A percentile compares a stretch with the other conserved stretches of the same genome.
These are phyloP conservation scores for Eutrema heterophyllum DNA, from an alignment of 345 rosid species.

Conservation along the genomic window DNA sequence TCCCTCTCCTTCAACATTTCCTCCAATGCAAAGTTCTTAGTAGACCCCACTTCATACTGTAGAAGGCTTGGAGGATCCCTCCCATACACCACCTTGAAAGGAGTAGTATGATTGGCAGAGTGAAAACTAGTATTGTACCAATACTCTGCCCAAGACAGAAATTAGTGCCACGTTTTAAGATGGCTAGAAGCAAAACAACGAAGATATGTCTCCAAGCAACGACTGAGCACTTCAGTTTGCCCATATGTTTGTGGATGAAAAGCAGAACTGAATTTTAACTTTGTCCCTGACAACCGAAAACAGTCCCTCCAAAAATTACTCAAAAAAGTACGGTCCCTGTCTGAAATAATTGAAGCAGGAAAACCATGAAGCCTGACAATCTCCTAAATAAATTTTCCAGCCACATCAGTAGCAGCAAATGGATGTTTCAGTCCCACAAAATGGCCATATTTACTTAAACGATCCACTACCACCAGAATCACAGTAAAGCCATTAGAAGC, in stretches of 20 bases:
- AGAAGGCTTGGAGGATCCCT: not conserved
- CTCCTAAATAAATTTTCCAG: not conserved
- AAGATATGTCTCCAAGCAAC: not conserved
- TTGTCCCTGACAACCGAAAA: fast-evolving
- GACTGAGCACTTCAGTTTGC: not conserved
- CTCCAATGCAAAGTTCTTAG: not conserved
- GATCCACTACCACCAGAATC: not conserved
- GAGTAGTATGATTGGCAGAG: not conserved
- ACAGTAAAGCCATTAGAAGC: not conserved
- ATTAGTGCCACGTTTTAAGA: not conserved
- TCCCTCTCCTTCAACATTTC: not conserved
- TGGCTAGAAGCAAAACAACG: not conserved
- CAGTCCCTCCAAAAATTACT: not conserved
- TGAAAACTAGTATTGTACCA: not conserved
- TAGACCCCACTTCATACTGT: not conserved
- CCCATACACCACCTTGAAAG: not conserved
- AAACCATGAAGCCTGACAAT: not conserved
- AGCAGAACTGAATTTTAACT: not conserved
- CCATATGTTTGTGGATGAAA: not conserved
- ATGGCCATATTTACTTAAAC: not conserved
- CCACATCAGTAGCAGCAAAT: not conserved
- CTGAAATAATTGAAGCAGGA: not conserved
- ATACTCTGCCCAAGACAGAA: not conserved
- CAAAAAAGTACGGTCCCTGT: not conserved
- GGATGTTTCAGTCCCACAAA: not conserved